Base-by-base conservation (phyloP, 495 filamentous ascomycete species). In the Aspergillus sclerotiicarbonarius region DNA sequence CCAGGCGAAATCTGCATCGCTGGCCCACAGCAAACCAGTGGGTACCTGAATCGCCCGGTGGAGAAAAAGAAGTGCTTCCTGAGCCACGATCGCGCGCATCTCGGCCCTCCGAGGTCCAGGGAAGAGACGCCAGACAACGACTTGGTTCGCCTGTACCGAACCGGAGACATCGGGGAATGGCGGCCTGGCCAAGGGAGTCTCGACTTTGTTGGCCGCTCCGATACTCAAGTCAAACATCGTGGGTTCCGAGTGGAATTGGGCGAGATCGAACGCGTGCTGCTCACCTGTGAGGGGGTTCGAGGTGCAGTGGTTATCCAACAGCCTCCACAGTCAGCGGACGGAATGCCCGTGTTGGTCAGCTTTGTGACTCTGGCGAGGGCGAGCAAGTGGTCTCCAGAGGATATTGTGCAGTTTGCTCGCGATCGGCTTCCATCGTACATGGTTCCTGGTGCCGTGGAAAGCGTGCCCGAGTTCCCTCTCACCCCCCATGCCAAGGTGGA, bases 401-500 rank as follows among this genome's bases (percentile, higher is more conserved):
- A 10, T 9, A 21, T 46, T 3, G 0, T 46, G 16, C 3, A 21
- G 0, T 46, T 20, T 21, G 44, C 44, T 21, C 44, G 44, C 3
- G 44, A 46, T 18, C 44, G 25, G 18, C 44, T 46, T 46, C 44
- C 44, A 3, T 21, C 19, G 19, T 46, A 46, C 44, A 46, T 46
- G 44, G 44, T 46, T 21, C 44, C 44, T 4, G 25, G 5, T 9
- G 44, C 4, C 4, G 15, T 46, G 10, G 3, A 31, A 45, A 19
- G 19, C 56, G 39, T 25, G 29, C 19, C 4, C 39, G 19, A 41
- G 9, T 49, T 60, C 15, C 51, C 57, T 8, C 57, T 60, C 15
- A 60, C 44, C 4, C 32, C 13, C 0, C 48, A 46, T 21, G 51
- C 44, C 13, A 60, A 60, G 21, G 51, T 60, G 5, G 57, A 60